A percentile compares a stretch with the other conserved stretches of the same genome.
Evolutionary conservation across 768 basidiomycete genomes (phyloP).

Genomic region (Suillus weaverae): DNA sequence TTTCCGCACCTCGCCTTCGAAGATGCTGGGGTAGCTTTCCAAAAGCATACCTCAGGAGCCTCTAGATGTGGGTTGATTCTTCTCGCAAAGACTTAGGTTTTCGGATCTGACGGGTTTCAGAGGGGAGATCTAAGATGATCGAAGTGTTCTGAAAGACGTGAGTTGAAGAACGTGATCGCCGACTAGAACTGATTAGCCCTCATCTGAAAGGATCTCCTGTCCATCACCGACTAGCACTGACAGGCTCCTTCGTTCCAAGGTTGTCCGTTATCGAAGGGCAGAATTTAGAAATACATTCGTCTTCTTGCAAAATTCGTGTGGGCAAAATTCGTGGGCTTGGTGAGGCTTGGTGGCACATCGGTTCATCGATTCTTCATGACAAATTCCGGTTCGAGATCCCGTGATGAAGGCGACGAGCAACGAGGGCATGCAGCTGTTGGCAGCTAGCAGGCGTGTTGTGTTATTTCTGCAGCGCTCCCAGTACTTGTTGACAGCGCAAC

Average conservation of each 20-base stretch:
- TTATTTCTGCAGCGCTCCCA: background rate
- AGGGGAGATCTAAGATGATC: background rate
- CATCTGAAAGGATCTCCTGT: background rate
- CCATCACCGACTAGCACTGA: background rate
- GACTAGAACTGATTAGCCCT: background rate
- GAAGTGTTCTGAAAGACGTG: background rate
- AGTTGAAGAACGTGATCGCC: background rate
- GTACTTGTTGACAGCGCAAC: background rate
- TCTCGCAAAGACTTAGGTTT: background rate
- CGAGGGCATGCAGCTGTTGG: background rate
- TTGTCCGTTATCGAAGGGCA: background rate
- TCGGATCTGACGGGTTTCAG: background rate
- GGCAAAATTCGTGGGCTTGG: background rate
- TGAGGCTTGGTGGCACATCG: background rate
- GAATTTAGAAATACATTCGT: too few relatives aligned
- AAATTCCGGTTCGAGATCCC: background rate
- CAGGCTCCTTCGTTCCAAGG: background rate
- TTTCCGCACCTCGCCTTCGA: background rate
- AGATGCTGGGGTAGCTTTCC: background rate
- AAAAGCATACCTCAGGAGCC: background rate
- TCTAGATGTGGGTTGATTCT: background rate
- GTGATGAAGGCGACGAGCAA: background rate
- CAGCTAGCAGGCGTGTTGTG: background rate
- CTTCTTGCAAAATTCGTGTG: background rate
- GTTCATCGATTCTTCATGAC: conserved; percentile 5